Base-by-base conservation (phyloP, 352 stramenopile species). In the Phytophthora macrochlamydospora region DNA sequence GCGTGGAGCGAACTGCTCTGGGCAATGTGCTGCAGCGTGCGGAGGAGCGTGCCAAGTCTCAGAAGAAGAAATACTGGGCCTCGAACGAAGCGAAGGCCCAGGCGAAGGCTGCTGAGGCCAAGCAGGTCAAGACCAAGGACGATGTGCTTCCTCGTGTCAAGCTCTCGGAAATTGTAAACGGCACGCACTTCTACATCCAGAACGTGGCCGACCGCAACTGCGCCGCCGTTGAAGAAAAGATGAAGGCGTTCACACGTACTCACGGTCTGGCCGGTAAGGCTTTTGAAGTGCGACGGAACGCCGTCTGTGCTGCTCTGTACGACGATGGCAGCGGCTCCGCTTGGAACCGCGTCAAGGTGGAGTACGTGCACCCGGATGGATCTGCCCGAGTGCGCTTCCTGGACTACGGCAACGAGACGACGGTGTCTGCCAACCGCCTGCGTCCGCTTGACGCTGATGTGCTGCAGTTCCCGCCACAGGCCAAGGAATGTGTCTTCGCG, bases 331-430 rank as follows among this genome's bases (percentile, higher is more conserved):
- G 80, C 43, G 93, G 93, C 5, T 91, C 89, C 18, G 69, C 90
- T 32, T 99, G 96, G 96, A 99, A 98, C 83, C 92, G 97, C 58
- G 96, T 88, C 12, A 96, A 97, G 56, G 79, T 99, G 42, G 87
- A 95, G 63, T 83, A 83, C 51, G 73, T 93, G 43, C 64, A 90
- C 58, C 54, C 75, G 2, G 79, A 94, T 42, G 83, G 79, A 38
- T 83, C 75, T 5, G 81, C 74, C 1, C 87, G 85, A 48, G 87
- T 99, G 52, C 84, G 95, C 12, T 99, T 98, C 73, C 84, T 99
- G 35, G 97, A 99, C 88, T 98, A 98, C 65, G 97, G 97, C 61
- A 99, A 99, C 71, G 78, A 92, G 14, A 86, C 84, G 8, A 94
- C 97, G 1, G 68, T 98, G 48, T 71, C 89, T 3, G 69, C 87